Conservation (phyloP, 306 rosid genomes). For the Medicago lupulina region DNA sequence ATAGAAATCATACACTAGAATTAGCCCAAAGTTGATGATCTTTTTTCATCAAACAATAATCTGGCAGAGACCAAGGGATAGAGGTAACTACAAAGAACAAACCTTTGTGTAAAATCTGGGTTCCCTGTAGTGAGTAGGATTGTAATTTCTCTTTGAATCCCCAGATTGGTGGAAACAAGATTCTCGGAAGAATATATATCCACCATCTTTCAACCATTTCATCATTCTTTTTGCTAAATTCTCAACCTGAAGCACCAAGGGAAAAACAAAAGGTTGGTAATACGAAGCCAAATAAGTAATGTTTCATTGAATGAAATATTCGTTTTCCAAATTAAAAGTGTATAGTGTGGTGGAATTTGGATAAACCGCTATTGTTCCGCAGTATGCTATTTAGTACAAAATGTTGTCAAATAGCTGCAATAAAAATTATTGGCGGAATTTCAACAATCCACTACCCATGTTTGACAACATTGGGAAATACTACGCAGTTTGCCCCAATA, state of each 20-base stretch:
- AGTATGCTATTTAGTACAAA: too few relatives aligned
- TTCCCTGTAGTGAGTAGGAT: constrained; percentile 97
- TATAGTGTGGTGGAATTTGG: too few relatives aligned
- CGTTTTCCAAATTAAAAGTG: not conserved
- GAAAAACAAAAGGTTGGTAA: constrained; percentile 22
- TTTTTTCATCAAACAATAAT: constrained; percentile 24
- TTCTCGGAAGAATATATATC: constrained; percentile 86
- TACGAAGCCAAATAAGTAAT: constrained; percentile 22
- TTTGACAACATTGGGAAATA: not conserved
- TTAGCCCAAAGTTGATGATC: constrained; percentile 14
- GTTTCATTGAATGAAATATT: constrained; percentile 6
- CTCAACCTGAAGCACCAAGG: constrained; percentile 60
- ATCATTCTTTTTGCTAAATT: constrained; percentile 76
- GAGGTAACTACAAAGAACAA: constrained; percentile 38
- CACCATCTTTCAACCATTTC: constrained; percentile 89
- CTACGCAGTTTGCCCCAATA: constrained; percentile 17
- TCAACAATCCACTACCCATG: too few relatives aligned
- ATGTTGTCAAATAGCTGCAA: too few relatives aligned
- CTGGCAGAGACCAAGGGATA: not conserved
- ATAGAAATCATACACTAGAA: constrained; percentile 25
- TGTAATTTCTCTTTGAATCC: constrained; percentile 85
- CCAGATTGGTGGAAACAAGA: constrained; percentile 99
- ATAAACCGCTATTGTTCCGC: too few relatives aligned
- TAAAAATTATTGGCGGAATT: too few relatives aligned
- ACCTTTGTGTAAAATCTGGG: constrained; percentile 96